Evolutionary conservation across 352 stramenopile species (phyloP), one percentile per base, ranked within the genome.

Genomic region (Phytophthora podocarpi): DNA sequence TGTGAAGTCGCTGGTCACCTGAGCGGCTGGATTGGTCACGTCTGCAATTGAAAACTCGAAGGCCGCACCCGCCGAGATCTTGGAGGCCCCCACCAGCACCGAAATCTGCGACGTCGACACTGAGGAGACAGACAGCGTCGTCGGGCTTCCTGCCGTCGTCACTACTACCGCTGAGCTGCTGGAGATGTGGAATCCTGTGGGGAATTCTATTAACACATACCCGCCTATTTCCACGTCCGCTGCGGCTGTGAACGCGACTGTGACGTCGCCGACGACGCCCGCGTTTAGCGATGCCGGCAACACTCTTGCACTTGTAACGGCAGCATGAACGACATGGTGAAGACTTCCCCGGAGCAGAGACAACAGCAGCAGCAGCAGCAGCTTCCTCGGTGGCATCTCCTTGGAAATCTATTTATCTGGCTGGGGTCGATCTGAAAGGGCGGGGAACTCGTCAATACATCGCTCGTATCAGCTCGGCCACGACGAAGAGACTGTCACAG

Each of bases 11-110:
- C 12, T 30, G 1, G 61, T 83, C 0, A 30, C 45, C 5, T 57
- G 42, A 12, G 48, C 70, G 2, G 43, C 61, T 40, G 75, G 74
- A 26, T 85, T 85, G 0, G 53, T 65, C 4, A 87, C 59, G 3
- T 53, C 24, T 10, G 70, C 56, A 16, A 83, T 41, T 0, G 53
- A 46, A 41, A 83, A 85, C 28, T 13, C 5, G 11, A 87, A 82
- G 1, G 35, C 35, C 1, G 28, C 32, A 5, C 34, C 36, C 9
- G 64, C 43, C 15, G 43, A 45, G 15, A 87, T 70, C 18, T 48
- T 55, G 0, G 41, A 21, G 13, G 64, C 60, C 12, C 20, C 39
- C 5, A 85, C 64, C 10, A 30, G 36, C 1, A 63, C 59, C 3
- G 37, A 53, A n/a, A 83, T 16, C 23, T 60, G 57, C 12, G 50